Percentiles rank a stretch among this genome's conserved stretches.
These are phyloP conservation scores for Umbellularia californica DNA, from an alignment of 164 flowering plant genomes.

Conservation along the genomic window DNA sequence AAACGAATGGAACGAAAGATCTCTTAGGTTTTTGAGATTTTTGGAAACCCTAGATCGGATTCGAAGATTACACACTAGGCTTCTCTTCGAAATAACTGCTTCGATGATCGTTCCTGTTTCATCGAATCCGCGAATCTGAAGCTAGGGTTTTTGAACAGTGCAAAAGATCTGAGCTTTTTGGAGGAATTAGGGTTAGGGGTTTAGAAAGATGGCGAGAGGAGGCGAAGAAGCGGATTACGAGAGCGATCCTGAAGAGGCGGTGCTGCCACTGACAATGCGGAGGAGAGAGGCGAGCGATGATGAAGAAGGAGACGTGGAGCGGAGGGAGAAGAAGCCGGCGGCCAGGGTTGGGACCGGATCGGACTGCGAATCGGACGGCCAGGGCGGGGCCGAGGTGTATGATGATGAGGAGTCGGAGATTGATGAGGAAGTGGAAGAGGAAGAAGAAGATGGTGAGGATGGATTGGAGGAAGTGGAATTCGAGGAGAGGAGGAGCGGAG, in stretches of 20 bases:
- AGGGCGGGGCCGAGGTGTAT: constrained; percentile 71
- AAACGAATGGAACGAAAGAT: too few species aligned
- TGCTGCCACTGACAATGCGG: constrained; percentile 66
- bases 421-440: constrained; percentile 30
- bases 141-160: neutral
- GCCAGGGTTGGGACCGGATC: constrained; percentile 43
- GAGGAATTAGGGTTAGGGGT: constrained; percentile 7
- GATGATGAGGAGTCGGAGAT: constrained; percentile 51
- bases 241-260: constrained; percentile 91
- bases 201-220: constrained; percentile 15
- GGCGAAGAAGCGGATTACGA: constrained; percentile 69
- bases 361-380: constrained; percentile 71
- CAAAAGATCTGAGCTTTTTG: neutral
- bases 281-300: constrained; percentile 92
- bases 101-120: neutral
- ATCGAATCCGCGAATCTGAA: neutral
- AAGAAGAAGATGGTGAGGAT: constrained; percentile 13
- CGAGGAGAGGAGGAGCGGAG: constrained; percentile 16
- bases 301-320: constrained; percentile 53
- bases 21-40: too few species aligned
- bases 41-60: too few species aligned
- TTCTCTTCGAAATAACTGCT: too few species aligned
- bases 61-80: too few species aligned
- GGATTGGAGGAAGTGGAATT: constrained; percentile 14
- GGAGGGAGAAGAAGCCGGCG: constrained; percentile 19